phyloP scores from a whole-genome alignment of 768 basidiomycete species.

The Lentinula boryana region DNA sequence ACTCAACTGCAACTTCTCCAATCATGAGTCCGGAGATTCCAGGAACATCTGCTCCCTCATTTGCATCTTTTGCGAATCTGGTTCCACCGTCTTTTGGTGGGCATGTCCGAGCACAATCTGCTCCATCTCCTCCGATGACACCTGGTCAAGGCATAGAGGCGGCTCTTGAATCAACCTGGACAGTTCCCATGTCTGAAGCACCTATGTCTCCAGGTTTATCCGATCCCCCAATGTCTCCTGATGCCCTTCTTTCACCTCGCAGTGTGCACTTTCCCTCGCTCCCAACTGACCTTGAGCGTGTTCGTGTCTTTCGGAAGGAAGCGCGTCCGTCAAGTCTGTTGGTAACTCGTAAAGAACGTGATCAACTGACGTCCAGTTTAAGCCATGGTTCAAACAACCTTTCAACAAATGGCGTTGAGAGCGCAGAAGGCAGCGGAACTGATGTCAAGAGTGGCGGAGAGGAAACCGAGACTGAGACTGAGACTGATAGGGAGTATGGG shows the following conservation, averaged over 20 bases:
- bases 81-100: background rate
- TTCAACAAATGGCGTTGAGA: background rate
- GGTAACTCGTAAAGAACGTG: constrained; percentile 9
- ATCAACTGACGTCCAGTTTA: background rate
- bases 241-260: constrained; percentile 45
- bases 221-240: background rate
- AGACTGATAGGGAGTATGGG: constrained; percentile 26
- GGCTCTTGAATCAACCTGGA: background rate
- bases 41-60: background rate
- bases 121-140: constrained; percentile 42
- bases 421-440: background rate
- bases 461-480: constrained; percentile 43
- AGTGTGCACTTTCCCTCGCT: constrained; percentile 84
- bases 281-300: constrained; percentile 51
- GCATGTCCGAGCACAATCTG: constrained; percentile 39
- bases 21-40: background rate
- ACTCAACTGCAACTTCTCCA: background rate
- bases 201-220: background rate
- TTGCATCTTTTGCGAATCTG: background rate
- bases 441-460: constrained; percentile 14
- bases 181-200: constrained; percentile 5
- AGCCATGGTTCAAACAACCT: background rate
- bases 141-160: constrained; percentile 20
- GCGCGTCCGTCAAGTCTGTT: constrained; percentile 63
- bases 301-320: constrained; percentile 56